These are phyloP conservation scores for Thymus mandschuricus DNA, from an alignment of 257 asterid species.

Conservation along the genomic window DNA sequence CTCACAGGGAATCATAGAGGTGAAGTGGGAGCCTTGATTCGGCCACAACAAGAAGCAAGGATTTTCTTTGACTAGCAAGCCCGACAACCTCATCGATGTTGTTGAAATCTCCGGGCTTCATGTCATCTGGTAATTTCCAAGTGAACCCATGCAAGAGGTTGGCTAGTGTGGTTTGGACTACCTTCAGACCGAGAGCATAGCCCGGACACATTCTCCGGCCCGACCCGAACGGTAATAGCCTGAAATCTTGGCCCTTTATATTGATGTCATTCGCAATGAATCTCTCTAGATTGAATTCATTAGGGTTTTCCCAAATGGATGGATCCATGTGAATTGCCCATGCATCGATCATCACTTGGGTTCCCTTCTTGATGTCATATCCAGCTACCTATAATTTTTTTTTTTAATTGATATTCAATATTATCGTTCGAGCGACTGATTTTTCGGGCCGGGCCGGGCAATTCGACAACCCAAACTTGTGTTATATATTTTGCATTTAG, in stretches of 20 bases:
- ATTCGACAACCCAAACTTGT: no score
- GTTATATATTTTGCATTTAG: no score
- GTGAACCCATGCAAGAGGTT: constrained; percentile 56
- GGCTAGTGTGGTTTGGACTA: constrained; percentile 57
- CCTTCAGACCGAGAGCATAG: constrained; percentile 52
- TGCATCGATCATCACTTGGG: constrained; percentile 48
- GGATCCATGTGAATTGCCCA: constrained; percentile 67
- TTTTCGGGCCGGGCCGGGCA: no score
- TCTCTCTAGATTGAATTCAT: constrained; percentile 56
- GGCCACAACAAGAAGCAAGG: constrained; percentile 38
- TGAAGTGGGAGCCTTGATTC: constrained; percentile 48
- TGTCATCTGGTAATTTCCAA: constrained; percentile 45
- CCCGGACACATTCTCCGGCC: constrained; percentile 73
- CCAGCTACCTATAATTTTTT: constrained; percentile 39
- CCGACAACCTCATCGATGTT: constrained; percentile 63
- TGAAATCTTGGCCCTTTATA: constrained; percentile 54
- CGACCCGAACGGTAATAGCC: constrained; percentile 60
- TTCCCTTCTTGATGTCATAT: constrained; percentile 50
- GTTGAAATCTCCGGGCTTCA: constrained; percentile 42
- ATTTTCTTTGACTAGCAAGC: constrained; percentile 48
- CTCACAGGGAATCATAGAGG: constrained; percentile 32
- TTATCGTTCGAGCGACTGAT: no score
- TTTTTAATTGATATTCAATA: no score
- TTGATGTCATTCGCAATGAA: constrained; percentile 47
- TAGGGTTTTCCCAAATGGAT: constrained; percentile 52